Conservation (phyloP, 768 basidiomycete species). For the Punctularia strigosozonata region DNA sequence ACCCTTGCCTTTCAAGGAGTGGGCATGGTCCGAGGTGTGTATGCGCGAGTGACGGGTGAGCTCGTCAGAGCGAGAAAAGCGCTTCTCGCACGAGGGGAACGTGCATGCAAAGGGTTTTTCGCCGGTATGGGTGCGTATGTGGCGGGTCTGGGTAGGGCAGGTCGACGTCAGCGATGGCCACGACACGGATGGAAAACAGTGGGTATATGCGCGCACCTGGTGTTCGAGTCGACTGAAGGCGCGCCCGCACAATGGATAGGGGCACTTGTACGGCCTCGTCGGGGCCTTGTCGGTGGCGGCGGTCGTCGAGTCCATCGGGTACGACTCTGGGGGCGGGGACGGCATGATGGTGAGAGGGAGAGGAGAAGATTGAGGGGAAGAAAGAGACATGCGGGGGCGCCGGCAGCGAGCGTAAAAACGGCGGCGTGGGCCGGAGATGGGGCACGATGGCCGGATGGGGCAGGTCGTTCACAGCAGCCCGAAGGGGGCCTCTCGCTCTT, state of each 20-base stretch:
- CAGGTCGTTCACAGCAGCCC: no score
- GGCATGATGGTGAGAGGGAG: no score
- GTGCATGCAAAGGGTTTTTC: constrained; percentile 95
- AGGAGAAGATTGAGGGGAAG: no score
- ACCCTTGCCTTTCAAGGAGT: constrained; percentile 3
- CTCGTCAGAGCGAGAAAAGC: constrained; percentile 97
- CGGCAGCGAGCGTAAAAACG: no score
- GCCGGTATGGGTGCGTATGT: constrained; percentile 96
- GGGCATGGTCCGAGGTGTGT: constrained; percentile 57
- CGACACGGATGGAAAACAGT: constrained; percentile 1
- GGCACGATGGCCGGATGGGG: no score
- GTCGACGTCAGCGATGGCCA: constrained; percentile 3
- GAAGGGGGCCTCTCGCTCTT: no score
- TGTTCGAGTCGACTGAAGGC: constrained; percentile 96
- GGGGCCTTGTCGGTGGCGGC: constrained; percentile 26
- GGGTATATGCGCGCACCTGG: constrained; percentile 44
- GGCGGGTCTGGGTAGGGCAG: constrained; percentile 59
- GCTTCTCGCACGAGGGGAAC: constrained; percentile 92
- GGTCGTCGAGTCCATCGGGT: no score
- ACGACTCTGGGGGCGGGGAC: no score
- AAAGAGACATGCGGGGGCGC: no score
- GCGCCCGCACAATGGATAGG: constrained; percentile 81
- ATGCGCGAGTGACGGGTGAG: constrained; percentile 93
- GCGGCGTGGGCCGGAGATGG: no score
- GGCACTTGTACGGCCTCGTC: constrained; percentile 91